Base-by-base conservation (phyloP, 257 asterid genomes). In the Jasminum sambac region DNA sequence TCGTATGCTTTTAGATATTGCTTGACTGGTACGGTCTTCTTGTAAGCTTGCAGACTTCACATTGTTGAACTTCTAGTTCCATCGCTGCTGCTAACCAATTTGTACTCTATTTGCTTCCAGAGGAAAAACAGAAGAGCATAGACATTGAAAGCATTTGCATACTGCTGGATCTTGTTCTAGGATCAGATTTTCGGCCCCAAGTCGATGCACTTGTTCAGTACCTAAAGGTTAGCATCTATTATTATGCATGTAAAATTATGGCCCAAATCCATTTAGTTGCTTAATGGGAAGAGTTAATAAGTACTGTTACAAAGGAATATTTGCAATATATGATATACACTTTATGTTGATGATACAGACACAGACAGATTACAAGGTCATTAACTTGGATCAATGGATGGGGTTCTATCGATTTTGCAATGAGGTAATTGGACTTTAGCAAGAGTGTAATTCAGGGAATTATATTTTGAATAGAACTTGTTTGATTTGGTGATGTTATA, bases 381-480 rank as follows among this genome's bases (percentile, higher is more conserved):
- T 93, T 65, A 90, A 83, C 85, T 78, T 82, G 91, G 97, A 93
- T 84, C 97, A 93, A 57, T 93, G 98, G 98, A 83, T 81, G 75
- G 93, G 89, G 39, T 82, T 92, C 83, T 85, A 74, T 75, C 87
- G 95, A 48, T 92, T 92, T 81, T 87, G 90, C 85, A 79, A 82
- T 57, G 97, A 90, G 96, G 98, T 90, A 78, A 70, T 42, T 24
- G 6, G 2, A 24, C 36, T 30, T 30, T 30, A 1, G 3, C 25
- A 48, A 1, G 59, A 48, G 25, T 11, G 24, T 50, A 19, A n/a
- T 11, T 50, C 24, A 17, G 25, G 59, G 59, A 50, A 50, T 50
- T 50, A 50, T 19, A 55, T 17, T 52, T 19, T 55, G 50, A 43
- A 3, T 55, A 19, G 9, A 23, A 21, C 2, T 21, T 55, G 62